Evolutionary conservation across 352 stramenopile genomes (phyloP).

Genomic region (Pythium phragmitis): DNA sequence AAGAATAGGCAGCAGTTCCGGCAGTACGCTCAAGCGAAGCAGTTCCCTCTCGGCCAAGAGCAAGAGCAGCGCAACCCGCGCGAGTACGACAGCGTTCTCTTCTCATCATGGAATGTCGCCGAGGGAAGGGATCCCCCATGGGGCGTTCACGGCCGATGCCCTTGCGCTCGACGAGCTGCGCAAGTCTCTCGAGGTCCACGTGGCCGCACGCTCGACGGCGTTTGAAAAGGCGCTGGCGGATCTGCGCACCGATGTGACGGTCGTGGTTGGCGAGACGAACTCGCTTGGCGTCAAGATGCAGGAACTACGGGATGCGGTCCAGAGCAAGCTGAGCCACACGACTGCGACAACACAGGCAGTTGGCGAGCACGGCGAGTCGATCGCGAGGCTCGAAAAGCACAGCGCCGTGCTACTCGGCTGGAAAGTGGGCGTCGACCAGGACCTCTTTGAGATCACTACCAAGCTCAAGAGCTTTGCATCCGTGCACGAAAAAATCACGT

Average conservation of each 20-base stretch:
- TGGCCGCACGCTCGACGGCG: slow-evolving; percentile 45
- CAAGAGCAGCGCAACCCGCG: slow-evolving; percentile 5
- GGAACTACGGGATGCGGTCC: slow-evolving; percentile 49
- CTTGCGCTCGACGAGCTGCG: slow-evolving; percentile 21
- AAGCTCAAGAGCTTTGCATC: slow-evolving; percentile 57
- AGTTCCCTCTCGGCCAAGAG: slow-evolving; percentile 16
- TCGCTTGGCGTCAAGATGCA: slow-evolving; percentile 42
- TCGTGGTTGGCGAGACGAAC: slow-evolving; percentile 44
- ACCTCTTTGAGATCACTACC: slow-evolving; percentile 50
- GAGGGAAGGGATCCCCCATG: neutral
- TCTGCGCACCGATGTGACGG: slow-evolving; percentile 55
- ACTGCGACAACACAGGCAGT: slow-evolving; percentile 35
- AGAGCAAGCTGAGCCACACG: slow-evolving; percentile 32
- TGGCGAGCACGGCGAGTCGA: slow-evolving; percentile 48
- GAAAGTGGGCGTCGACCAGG: slow-evolving; percentile 62
- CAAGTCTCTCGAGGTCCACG: slow-evolving; percentile 68
- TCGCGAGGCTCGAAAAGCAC: slow-evolving; percentile 71
- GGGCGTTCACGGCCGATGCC: neutral
- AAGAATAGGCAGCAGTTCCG: slow-evolving; percentile 3
- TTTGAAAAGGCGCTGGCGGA: slow-evolving; percentile 73
- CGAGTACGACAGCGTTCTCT: neutral
- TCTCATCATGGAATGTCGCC: neutral
- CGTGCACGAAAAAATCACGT: slow-evolving; percentile 53
- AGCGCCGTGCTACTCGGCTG: slow-evolving; percentile 59
- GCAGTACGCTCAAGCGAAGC: slow-evolving; percentile 7